These are phyloP conservation scores for Penicillium thymicola DNA, from an alignment of 2,329 filamentous ascomycete species.

Conservation along the genomic window DNA sequence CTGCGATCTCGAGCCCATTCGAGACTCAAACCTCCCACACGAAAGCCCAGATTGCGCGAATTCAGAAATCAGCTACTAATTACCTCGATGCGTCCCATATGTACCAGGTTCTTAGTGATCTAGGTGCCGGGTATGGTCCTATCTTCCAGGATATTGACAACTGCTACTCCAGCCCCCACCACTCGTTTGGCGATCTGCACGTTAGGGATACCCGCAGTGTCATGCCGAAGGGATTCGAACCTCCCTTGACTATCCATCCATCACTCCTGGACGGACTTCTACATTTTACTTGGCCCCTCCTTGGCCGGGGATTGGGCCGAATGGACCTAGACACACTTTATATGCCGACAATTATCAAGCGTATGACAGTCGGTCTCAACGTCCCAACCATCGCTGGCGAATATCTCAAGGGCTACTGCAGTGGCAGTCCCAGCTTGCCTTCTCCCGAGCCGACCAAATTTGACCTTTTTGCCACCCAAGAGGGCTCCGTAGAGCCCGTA, in stretches of 20 bases:
- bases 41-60: slow-evolving; percentile 9
- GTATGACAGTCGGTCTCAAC: slow-evolving; percentile 21
- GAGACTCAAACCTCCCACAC: slow-evolving; percentile 13
- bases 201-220: slow-evolving; percentile 44
- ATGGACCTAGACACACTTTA: slow-evolving; percentile 33
- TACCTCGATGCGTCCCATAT: slow-evolving; percentile 38
- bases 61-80: slow-evolving; percentile 13
- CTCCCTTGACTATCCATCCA: slow-evolving; percentile 46
- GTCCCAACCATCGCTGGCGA: slow-evolving; percentile 17
- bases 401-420: slow-evolving; percentile 22
- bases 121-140: slow-evolving; percentile 52
- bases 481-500: slow-evolving; percentile 16
- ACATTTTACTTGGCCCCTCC: slow-evolving; percentile 33
- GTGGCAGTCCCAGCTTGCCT: slow-evolving; percentile 18
- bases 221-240: slow-evolving; percentile 50
- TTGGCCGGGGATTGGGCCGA: slow-evolving; percentile 29
- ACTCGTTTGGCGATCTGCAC: slow-evolving; percentile 32
- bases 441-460: slow-evolving; percentile 21
- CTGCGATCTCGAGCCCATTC: slow-evolving; percentile 14
- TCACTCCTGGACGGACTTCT: slow-evolving; percentile 44
- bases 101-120: slow-evolving; percentile 47
- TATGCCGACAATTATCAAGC: slow-evolving; percentile 34
- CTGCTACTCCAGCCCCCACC: slow-evolving; percentile 40
- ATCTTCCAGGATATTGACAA: slow-evolving; percentile 52
- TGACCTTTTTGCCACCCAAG: slow-evolving; percentile 18